Evolutionary conservation across 768 basidiomycete species (phyloP), one percentile per base, ranked within the genome.

Genomic region (Boletus pseudo-olivaceus): DNA sequence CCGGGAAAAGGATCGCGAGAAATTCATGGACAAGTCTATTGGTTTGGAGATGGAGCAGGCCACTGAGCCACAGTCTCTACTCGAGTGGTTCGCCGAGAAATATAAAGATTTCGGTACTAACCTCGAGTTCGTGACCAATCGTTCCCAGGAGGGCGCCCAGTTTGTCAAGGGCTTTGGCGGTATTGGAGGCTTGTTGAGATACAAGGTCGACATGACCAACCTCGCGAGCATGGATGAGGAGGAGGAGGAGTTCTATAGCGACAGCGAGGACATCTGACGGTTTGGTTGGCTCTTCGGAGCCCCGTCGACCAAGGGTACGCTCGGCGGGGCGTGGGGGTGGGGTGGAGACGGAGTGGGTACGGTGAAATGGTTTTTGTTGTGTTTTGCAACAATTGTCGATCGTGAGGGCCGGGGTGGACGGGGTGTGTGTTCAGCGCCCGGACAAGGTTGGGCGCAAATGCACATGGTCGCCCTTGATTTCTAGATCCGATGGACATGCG

Each of bases 141-240:
- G 88, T 49, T 95, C 93, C 8, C 96, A 98, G 70, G 96, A 99
- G 70, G 96, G 96, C 32, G 90, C 92, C 33, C 95, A 98, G 70
- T 98, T 97, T 76, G 93, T 96, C 64, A 96, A 95, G 71, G 96
- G 96, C 39, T 98, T 99, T 64, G 96, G 96, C 72, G 96, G 97
- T 26, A 98, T 99, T 62, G 96, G 97, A 29, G 96, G 95, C 30
- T 78, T 98, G 56, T 75, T 97, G 54, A 83, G 96, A 46, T 99
- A 99, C 84, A 98, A 98, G 77, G 93, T 98, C 64, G 96, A 97
- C 75, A 91, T 98, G 75, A 80, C 81, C 62, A 90, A 88, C 69
- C 78, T 98, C 39, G 78, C 82, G 20, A 76, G 78, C 43, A 58
- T 84, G 23, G 90, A 93, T 62, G 90, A 93, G 32, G 90, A 83